Percentiles rank a stretch among this genome's conserved stretches.
Conservation (phyloP, 345 rosid genomes). For the Citropsis articulata region DNA sequence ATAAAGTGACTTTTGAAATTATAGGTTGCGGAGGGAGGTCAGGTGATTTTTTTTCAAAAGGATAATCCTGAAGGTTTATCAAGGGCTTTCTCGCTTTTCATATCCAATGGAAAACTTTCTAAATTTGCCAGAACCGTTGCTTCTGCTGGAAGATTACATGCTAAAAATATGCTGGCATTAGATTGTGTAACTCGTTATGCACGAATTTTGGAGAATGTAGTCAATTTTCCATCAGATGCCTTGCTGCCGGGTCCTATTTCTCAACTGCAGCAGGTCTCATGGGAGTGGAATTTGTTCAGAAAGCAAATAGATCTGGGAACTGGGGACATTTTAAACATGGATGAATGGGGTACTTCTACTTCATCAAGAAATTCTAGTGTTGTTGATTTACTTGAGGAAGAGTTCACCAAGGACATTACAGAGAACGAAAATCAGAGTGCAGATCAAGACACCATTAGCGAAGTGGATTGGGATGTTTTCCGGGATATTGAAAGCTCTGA, state of each 20-base stretch:
- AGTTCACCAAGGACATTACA: conserved; percentile 36
- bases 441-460: conserved; percentile 53
- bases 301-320: conserved; percentile 37
- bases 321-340: conserved; percentile 28
- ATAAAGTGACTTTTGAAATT: conserved; percentile 18
- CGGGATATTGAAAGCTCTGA: conserved; percentile 57
- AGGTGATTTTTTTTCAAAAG: conserved; percentile 64
- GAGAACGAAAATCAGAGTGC: conserved; percentile 40
- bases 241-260: conserved; percentile 65
- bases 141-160: conserved; percentile 70
- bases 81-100: conserved; percentile 65
- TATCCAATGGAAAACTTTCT: conserved; percentile 77
- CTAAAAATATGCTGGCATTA: conserved; percentile 75
- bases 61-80: conserved; percentile 64
- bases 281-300: conserved; percentile 81
- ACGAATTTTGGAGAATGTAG: conserved; percentile 67
- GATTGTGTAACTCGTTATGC: conserved; percentile 79
- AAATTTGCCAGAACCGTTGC: conserved; percentile 67
- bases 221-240: conserved; percentile 76
- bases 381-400: conserved; percentile 62
- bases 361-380: conserved; percentile 38
- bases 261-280: conserved; percentile 48
- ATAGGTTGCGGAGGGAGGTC: conserved; percentile 71
- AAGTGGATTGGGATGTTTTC: conserved; percentile 67
- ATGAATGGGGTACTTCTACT: conserved; percentile 25